Percentiles rank a stretch among this genome's conserved stretches.
Evolutionary conservation across 345 rosid genomes (phyloP).

Genomic region (Aquilaria yunnanensis): DNA sequence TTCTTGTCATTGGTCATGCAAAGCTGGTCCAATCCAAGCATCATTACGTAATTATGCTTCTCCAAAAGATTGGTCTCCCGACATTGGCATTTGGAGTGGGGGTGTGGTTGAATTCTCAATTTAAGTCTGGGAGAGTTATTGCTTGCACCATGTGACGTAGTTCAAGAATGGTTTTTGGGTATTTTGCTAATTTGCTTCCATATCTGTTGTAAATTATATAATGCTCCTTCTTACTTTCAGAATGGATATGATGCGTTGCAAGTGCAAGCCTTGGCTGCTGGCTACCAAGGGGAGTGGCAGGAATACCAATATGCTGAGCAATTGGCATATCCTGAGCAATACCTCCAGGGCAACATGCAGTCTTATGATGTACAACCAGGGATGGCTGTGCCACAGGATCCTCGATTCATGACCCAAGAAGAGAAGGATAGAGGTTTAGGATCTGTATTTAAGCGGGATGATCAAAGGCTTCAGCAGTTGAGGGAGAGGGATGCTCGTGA

Average conservation of each 20-base stretch:
- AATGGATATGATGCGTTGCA: constrained; percentile 74
- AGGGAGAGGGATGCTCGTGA: constrained; percentile 89
- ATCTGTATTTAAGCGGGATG: constrained; percentile 97
- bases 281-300: constrained; percentile 88
- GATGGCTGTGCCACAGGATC: constrained; percentile 47
- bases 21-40: neutral
- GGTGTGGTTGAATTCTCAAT: too few species aligned
- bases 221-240: constrained; percentile 27
- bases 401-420: constrained; percentile 91
- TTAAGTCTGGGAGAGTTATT: too few species aligned
- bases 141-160: too few species aligned
- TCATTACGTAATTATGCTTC: too few species aligned
- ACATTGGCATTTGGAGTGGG: too few species aligned
- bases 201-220: too few species aligned
- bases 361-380: constrained; percentile 54
- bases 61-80: too few species aligned
- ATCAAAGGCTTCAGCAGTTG: constrained; percentile 89
- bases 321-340: constrained; percentile 74
- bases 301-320: constrained; percentile 90
- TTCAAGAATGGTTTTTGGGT: too few species aligned
- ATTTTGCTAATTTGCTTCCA: too few species aligned
- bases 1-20: constrained; percentile 1
- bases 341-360: constrained; percentile 63
- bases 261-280: constrained; percentile 60
- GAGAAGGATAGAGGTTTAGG: constrained; percentile 98